Evolutionary conservation across 495 filamentous ascomycete species (phyloP).

Genomic region (Aspergillus egyptiacus): DNA sequence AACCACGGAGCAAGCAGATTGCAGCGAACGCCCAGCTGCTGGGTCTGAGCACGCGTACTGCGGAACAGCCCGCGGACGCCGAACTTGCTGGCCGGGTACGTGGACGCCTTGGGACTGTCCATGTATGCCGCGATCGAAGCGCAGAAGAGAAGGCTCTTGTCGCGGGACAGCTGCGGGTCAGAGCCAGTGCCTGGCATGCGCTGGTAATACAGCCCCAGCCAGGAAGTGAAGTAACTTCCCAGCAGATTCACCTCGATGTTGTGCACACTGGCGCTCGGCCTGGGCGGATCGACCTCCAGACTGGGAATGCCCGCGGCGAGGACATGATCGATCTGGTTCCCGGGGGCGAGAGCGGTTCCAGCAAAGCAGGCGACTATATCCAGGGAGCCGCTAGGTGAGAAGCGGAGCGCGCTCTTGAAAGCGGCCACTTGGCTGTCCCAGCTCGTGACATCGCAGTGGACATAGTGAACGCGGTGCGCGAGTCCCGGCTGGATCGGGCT

Average conservation of each 20-base stretch:
- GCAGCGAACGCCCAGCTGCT: not conserved
- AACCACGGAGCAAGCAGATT: slow-evolving; percentile 1
- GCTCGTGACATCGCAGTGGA: not conserved
- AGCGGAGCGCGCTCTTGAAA: not conserved
- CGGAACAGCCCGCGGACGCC: not conserved
- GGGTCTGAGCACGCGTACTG: not conserved
- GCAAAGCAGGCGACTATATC: not conserved
- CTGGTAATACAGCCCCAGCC: not conserved
- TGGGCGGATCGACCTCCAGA: not conserved
- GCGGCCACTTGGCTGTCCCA: not conserved
- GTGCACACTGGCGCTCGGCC: not conserved
- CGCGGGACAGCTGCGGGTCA: not conserved
- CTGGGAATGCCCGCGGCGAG: not conserved
- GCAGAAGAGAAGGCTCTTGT: not conserved
- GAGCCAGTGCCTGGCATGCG: not conserved
- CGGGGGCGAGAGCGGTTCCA: not conserved
- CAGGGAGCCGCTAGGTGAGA: not conserved
- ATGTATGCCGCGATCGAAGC: not conserved
- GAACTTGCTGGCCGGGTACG: not conserved
- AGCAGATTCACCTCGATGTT: slow-evolving; percentile 1
- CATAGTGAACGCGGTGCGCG: not conserved
- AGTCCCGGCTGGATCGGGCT: too few species aligned
- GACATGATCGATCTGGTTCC: not conserved
- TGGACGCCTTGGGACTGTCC: not conserved
- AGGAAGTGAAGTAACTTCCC: not conserved